Evolutionary conservation across 2,329 filamentous ascomycete species (phyloP).

Genomic region (Berkeleyomyces rouxiae): DNA sequence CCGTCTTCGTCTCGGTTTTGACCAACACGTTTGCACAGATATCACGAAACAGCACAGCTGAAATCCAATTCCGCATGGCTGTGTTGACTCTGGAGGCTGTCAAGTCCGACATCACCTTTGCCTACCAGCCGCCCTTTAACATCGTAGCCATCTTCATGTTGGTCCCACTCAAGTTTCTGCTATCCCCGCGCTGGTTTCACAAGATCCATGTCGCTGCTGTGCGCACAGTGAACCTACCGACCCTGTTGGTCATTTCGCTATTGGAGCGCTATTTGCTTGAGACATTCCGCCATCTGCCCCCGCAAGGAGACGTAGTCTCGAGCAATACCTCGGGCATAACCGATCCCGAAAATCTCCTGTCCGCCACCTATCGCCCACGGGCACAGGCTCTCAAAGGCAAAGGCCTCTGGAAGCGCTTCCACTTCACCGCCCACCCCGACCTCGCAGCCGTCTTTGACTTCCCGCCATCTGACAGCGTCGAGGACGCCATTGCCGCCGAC

Average conservation of each 20-base stretch:
- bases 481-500: conserved; percentile 40
- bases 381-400: conserved; percentile 1
- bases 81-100: conserved; percentile 75
- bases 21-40: conserved; percentile 72
- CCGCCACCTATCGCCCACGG: neutral
- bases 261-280: conserved; percentile 53
- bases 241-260: conserved; percentile 53
- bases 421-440: conserved; percentile 54
- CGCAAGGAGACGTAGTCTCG: conserved; percentile 14
- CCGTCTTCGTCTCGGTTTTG: conserved; percentile 73
- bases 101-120: conserved; percentile 69
- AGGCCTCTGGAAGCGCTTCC: conserved; percentile 48
- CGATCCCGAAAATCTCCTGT: conserved; percentile 13
- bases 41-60: conserved; percentile 58
- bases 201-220: conserved; percentile 72
- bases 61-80: conserved; percentile 67
- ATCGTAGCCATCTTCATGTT: conserved; percentile 58
- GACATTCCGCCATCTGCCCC: conserved; percentile 12
- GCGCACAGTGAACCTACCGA: conserved; percentile 55
- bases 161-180: conserved; percentile 60
- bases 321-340: neutral
- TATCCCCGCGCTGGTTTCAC: conserved; percentile 74
- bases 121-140: conserved; percentile 72
- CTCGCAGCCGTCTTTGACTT: conserved; percentile 58
- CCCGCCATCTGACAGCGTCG: conserved; percentile 45